These are phyloP conservation scores for Parietaria judaica DNA, from an alignment of 306 rosid species.

Conservation along the genomic window DNA sequence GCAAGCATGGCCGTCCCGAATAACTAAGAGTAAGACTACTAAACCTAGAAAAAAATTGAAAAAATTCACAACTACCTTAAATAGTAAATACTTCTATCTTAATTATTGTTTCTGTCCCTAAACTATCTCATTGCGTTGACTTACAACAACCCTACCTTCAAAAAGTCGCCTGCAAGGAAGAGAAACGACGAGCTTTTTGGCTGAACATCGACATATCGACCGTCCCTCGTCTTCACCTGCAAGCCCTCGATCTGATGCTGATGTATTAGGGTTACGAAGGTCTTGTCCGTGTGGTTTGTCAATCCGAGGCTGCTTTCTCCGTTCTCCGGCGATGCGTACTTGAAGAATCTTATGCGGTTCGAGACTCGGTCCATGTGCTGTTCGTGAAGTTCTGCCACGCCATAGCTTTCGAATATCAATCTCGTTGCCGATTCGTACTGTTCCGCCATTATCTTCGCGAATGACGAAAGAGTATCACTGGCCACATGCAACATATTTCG, in stretches of 20 bases:
- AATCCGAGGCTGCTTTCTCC: conserved; percentile 22
- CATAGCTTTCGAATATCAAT: conserved; percentile 36
- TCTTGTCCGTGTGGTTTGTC: conserved; percentile 24
- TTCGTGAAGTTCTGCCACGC: conserved; percentile 9
- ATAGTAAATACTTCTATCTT: too few relatives aligned
- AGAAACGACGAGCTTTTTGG: conserved; percentile 21
- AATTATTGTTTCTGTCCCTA: too few relatives aligned
- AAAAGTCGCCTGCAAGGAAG: conserved; percentile 28
- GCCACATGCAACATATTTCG: too few relatives aligned
- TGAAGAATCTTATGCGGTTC: conserved; percentile 23
- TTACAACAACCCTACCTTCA: conserved; percentile 33
- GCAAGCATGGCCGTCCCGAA: too few relatives aligned
- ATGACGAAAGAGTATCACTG: conserved; percentile 23
- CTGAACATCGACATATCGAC: conserved; percentile 19
- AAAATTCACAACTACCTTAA: too few relatives aligned
- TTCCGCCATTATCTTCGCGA: conserved; percentile 23
- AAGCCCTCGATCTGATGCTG: conserved; percentile 25
- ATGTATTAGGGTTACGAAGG: conserved; percentile 26
- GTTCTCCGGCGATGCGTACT: conserved; percentile 17
- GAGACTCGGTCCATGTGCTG: conserved; percentile 11
- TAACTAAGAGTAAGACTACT: too few relatives aligned
- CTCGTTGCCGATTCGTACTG: conserved; percentile 18
- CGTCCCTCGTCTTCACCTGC: conserved; percentile 24
- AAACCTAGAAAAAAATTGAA: too few relatives aligned
- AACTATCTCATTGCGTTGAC: too few relatives aligned